Evolutionary conservation across 352 stramenopile species (phyloP).

Genomic region (Phytophthora pini): DNA sequence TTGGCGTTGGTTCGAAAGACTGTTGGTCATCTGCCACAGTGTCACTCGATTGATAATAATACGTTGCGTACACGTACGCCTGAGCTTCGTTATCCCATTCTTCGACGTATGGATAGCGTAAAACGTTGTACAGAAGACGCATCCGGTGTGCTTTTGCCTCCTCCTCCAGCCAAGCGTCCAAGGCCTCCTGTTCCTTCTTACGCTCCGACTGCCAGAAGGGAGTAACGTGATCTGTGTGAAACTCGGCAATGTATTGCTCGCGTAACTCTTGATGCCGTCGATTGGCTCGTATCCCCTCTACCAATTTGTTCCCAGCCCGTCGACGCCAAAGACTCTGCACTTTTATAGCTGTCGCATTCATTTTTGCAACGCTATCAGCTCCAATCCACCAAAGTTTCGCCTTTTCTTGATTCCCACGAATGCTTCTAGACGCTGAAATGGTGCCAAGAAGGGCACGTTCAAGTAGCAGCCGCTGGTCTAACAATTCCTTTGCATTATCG

Average conservation of each 20-base stretch:
- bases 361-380: slow-evolving; percentile 34
- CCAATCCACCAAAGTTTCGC: slow-evolving; percentile 37
- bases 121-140: slow-evolving; percentile 38
- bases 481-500: slow-evolving; percentile 1
- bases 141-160: slow-evolving; percentile 43
- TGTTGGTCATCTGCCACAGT: slow-evolving; percentile 14
- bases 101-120: slow-evolving; percentile 67
- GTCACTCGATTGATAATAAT: slow-evolving; percentile 10
- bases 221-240: slow-evolving; percentile 61
- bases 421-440: slow-evolving; percentile 18
- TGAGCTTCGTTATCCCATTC: slow-evolving; percentile 63
- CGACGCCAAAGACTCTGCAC: slow-evolving; percentile 69
- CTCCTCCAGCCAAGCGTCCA: slow-evolving; percentile 50
- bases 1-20: slow-evolving; percentile 26
- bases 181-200: slow-evolving; percentile 56
- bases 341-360: slow-evolving; percentile 44
- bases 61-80: slow-evolving; percentile 49
- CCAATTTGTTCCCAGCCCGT: slow-evolving; percentile 47
- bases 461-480: slow-evolving; percentile 10
- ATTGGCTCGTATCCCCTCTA: slow-evolving; percentile 46
- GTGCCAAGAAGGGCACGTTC: slow-evolving; percentile 23
- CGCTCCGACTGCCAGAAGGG: slow-evolving; percentile 72
- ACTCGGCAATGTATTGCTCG: slow-evolving; percentile 64
- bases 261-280: slow-evolving; percentile 39
- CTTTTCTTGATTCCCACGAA: slow-evolving; percentile 35